These are phyloP conservation scores for Cyberlindnera mycetangii DNA, from an alignment of 805 yeast genomes.

Conservation along the genomic window DNA sequence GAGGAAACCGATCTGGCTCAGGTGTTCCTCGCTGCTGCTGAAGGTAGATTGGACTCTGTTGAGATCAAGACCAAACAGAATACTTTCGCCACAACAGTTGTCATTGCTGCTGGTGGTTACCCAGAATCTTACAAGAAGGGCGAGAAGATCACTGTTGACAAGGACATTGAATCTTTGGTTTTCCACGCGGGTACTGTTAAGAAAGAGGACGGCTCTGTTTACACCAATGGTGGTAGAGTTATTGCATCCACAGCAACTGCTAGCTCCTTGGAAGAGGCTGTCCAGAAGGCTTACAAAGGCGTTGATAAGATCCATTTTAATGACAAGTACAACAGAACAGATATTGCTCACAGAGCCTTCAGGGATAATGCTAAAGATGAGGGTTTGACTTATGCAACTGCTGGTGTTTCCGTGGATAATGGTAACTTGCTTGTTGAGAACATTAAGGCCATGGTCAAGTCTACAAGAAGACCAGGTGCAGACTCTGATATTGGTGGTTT, in stretches of 20 bases:
- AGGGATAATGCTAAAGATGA: constrained; percentile 41
- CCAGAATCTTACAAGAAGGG: constrained; percentile 88
- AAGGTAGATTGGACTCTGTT: constrained; percentile 89
- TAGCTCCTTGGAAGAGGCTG: constrained; percentile 70
- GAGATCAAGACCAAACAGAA: constrained; percentile 46
- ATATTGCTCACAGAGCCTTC: constrained; percentile 96
- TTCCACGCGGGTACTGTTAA: constrained; percentile 95
- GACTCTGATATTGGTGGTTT: constrained; percentile 98
- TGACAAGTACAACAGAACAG: constrained; percentile 81
- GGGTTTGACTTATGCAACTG: constrained; percentile 82
- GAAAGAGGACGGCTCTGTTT: constrained; percentile 51
- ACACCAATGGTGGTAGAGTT: constrained; percentile 95
- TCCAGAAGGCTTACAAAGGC: constrained; percentile 81
- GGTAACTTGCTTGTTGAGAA: constrained; percentile 89
- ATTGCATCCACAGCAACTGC: constrained; percentile 92
- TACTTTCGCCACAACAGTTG: constrained; percentile 85
- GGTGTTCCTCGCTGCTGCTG: constrained; percentile 89
- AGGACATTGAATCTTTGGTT: constrained; percentile 55
- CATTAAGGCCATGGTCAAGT: constrained; percentile 85
- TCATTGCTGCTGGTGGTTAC: constrained; percentile 95
- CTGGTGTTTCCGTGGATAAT: constrained; percentile 97
- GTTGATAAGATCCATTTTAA: constrained; percentile 71
- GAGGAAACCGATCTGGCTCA: constrained; percentile 90
- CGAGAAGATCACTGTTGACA: constrained; percentile 67
- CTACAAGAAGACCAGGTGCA: constrained; percentile 94